These are phyloP conservation scores for Barbarea vulgaris DNA, from an alignment of 345 rosid species.

Conservation along the genomic window DNA sequence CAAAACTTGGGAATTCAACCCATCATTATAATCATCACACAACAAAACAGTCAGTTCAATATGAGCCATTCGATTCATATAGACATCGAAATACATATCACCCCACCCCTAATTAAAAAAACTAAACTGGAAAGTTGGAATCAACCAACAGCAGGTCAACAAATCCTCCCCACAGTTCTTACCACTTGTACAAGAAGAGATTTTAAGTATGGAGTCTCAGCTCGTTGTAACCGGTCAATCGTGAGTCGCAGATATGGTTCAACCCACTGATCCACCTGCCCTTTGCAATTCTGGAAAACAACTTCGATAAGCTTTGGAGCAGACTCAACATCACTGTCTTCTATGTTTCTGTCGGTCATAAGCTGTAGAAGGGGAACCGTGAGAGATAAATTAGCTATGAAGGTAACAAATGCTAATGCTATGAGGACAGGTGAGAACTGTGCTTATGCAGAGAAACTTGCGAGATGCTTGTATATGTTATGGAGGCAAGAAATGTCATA, in stretches of 20 bases:
- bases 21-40: slow-evolving; percentile 15
- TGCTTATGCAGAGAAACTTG: slow-evolving; percentile 17
- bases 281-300: slow-evolving; percentile 95
- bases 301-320: slow-evolving; percentile 99
- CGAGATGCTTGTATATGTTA: slow-evolving; percentile 26
- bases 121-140: neutral
- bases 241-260: slow-evolving; percentile 93
- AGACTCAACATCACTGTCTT: slow-evolving; percentile 87
- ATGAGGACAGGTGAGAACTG: slow-evolving; percentile 4
- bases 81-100: slow-evolving; percentile 2
- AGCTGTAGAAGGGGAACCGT: slow-evolving; percentile 51
- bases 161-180: slow-evolving; percentile 39
- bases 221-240: slow-evolving; percentile 72
- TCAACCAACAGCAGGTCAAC: slow-evolving; percentile 12
- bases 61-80: slow-evolving; percentile 11
- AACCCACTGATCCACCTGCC: slow-evolving; percentile 97
- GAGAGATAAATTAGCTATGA: slow-evolving; percentile 23
- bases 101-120: neutral
- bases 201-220: slow-evolving; percentile 81
- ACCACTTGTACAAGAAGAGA: slow-evolving; percentile 99
- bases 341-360: slow-evolving; percentile 81
- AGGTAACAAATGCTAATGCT: slow-evolving; percentile 8
- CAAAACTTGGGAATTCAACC: neutral
- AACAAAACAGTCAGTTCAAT: slow-evolving; percentile 7
- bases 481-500: slow-evolving; percentile 7